Evolutionary conservation across 306 rosid genomes (phyloP).

Genomic region (Cucurbita pepo): DNA sequence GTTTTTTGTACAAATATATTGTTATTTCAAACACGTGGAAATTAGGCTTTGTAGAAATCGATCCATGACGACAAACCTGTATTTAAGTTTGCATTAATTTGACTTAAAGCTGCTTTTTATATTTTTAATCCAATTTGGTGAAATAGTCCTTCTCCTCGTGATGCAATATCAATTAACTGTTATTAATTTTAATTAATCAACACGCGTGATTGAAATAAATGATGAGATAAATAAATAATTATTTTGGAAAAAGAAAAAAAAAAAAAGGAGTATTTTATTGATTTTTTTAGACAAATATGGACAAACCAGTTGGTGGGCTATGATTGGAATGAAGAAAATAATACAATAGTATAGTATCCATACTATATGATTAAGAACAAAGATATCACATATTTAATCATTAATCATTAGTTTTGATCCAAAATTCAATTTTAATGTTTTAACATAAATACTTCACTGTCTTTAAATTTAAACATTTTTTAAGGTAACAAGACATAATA

Average conservation of each 20-base stretch:
- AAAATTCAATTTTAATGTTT: too few relatives aligned
- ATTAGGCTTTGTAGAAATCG: conserved; percentile 1
- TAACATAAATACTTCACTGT: not conserved
- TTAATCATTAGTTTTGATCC: too few relatives aligned
- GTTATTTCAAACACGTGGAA: not conserved
- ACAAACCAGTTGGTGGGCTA: not conserved
- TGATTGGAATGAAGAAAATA: not conserved
- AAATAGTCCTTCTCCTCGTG: not conserved
- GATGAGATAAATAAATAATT: not conserved
- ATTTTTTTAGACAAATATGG: not conserved
- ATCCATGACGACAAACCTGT: not conserved
- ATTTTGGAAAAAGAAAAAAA: not conserved
- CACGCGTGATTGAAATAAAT: not conserved
- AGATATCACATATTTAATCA: not conserved
- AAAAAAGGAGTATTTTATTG: too few relatives aligned
- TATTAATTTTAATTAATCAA: not conserved
- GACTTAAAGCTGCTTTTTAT: not conserved
- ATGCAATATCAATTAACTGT: not conserved
- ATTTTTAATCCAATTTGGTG: not conserved
- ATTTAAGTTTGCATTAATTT: not conserved
- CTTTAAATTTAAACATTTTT: not conserved
- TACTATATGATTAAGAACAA: not conserved
- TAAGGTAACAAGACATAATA: not conserved
- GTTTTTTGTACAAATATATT: not conserved
- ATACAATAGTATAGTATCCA: not conserved